Percentiles rank a stretch among this genome's conserved stretches.
phyloP scores from a whole-genome alignment of 768 basidiomycete genomes.

The Pisolithus sp. region DNA sequence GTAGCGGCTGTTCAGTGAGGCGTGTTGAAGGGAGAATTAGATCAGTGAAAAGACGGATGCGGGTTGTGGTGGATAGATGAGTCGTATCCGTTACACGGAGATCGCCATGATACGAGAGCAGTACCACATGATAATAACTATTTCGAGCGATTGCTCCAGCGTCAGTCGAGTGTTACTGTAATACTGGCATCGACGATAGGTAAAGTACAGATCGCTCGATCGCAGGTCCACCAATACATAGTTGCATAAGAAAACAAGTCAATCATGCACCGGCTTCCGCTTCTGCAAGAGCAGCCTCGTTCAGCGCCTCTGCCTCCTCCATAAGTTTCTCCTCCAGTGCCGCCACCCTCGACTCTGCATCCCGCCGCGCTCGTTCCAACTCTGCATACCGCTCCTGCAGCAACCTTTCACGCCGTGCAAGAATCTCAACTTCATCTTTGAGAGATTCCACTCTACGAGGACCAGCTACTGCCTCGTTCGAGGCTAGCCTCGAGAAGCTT shows the following conservation, averaged over 20 bases:
- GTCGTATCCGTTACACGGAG: conserved; percentile 9
- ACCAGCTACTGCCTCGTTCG: conserved; percentile 68
- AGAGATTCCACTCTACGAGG: conserved; percentile 74
- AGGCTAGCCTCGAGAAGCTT: conserved; percentile 68
- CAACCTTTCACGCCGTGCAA: conserved; percentile 69
- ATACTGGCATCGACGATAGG: not conserved
- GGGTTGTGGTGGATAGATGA: not conserved
- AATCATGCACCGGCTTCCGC: conserved; percentile 35
- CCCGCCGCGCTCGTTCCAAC: conserved; percentile 62
- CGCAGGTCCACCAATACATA: conserved; percentile 2
- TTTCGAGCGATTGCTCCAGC: too few relatives aligned
- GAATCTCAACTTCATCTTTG: conserved; percentile 78
- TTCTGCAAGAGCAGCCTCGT: conserved; percentile 67
- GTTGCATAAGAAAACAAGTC: conserved; percentile 6
- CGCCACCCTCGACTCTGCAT: conserved; percentile 51
- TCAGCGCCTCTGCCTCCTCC: conserved; percentile 75
- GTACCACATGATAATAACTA: too few relatives aligned
- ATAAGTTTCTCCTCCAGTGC: conserved; percentile 81
- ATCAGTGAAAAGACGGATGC: not conserved
- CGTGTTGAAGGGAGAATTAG: not conserved
- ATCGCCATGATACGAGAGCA: conserved; percentile 24
- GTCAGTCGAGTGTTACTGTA: too few relatives aligned
- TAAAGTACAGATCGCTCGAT: not conserved
- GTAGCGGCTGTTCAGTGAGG: not conserved
- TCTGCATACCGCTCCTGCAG: conserved; percentile 86